These are phyloP conservation scores for Aaosphaeria arxii DNA, from an alignment of 2,329 filamentous ascomycete genomes.

Conservation along the genomic window DNA sequence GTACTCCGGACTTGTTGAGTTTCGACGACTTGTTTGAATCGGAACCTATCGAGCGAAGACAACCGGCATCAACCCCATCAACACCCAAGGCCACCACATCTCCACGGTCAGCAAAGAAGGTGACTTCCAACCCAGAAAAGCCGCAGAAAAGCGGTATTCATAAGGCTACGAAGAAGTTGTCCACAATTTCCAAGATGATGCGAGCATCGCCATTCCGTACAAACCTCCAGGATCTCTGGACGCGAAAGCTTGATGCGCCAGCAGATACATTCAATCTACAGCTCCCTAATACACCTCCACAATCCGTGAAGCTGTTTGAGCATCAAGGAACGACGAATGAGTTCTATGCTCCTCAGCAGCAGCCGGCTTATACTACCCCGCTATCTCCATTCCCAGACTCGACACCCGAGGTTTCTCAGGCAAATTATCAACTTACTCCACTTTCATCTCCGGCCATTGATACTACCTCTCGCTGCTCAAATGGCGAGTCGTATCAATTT, in stretches of 20 bases:
- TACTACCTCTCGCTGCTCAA: conserved; percentile 6
- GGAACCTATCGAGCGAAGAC: conserved; percentile 18
- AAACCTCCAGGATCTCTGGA: conserved; percentile 50
- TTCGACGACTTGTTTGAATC: conserved; percentile 28
- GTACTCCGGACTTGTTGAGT: conserved; percentile 30
- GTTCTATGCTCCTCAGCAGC: conserved; percentile 15
- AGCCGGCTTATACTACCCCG: conserved; percentile 19
- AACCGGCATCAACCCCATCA: conserved; percentile 30
- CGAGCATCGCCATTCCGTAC: conserved; percentile 48
- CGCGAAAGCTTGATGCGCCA: conserved; percentile 46
- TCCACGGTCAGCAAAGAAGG: conserved; percentile 20
- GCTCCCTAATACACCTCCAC: conserved; percentile 24
- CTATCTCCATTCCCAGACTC: conserved; percentile 16
- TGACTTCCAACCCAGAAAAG: conserved; percentile 17
- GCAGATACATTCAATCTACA: conserved; percentile 48
- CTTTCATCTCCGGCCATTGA: conserved; percentile 30
- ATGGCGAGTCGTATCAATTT: conserved; percentile 18
- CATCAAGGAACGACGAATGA: conserved; percentile 21
- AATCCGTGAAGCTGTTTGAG: conserved; percentile 18
- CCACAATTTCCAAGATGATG: conserved; percentile 51
- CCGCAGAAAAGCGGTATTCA: conserved; percentile 18
- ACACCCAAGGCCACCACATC: conserved; percentile 23
- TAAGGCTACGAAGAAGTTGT: conserved; percentile 18
- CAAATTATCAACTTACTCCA: conserved; percentile 34
- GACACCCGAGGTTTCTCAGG: conserved; percentile 14